Evolutionary conservation across 2,329 filamentous ascomycete species (phyloP), one percentile per base, ranked within the genome.

Genomic region (Neonectria ditissima): DNA sequence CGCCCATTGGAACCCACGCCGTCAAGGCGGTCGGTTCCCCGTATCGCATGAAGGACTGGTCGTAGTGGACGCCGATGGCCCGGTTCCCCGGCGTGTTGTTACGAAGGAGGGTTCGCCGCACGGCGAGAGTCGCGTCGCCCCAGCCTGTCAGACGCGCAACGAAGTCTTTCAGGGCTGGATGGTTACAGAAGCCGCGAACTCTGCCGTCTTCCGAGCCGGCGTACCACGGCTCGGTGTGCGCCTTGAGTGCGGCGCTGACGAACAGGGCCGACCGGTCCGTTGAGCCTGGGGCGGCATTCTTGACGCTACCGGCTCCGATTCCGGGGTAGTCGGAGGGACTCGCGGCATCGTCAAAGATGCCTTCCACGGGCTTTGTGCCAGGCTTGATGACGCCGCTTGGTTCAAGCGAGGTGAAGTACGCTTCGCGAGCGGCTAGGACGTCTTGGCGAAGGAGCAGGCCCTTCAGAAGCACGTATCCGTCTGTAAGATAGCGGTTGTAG

Each of bases 41-140:
- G 68, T 87, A 74, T 1, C 86, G 74, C 64, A 89, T 74, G 68
- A 88, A 89, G 16, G 85, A 87, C 73, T 88, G 86, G 67, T 89
- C 86, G 69, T 88, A 88, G 65, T 89, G 87, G 2, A 89, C 86
- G 1, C 86, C 86, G 60, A 88, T 88, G 0, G 86, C 84, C 68
- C 84, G 84, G 56, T 84, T 86, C 0, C 82, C 81, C 0, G 86
- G 86, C 0, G 83, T 84, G 67, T 87, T 88, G 67, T 88, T 88
- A 34, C 87, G 77, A 52, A 89, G 74, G 10, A 89, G 71, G 1
- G 84, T 86, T 32, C 86, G 76, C 8, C 80, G 47, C 4, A 76
- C 57, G 0, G 50, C 24, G 4, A 86, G 71, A 0, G 83, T 85
- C 44, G 81, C 71, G 0, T 83, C 79, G 0, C 80, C 83, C 87